Evolutionary conservation across 2,329 filamentous ascomycete species (phyloP), one percentile per base, ranked within the genome.

Genomic region (Fusarium sp.): DNA sequence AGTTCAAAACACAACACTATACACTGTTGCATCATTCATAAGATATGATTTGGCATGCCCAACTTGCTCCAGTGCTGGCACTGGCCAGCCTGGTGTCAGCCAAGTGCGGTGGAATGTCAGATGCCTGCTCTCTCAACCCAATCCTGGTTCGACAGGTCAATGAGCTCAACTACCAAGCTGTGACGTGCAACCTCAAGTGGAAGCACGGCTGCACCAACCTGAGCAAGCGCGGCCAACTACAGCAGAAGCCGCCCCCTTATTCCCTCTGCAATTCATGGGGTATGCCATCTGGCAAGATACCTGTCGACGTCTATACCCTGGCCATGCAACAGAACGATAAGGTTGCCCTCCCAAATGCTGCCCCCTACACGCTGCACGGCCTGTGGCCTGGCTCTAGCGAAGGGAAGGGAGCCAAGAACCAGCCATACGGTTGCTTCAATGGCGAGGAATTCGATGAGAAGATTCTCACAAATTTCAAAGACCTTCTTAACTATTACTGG

Each of bases 101-200:
- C 12, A 10, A 4, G 17, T 55, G 44, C 44, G n/a, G 19, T 7
- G 52, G 52, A 21, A 42, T 10, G n/a, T 56, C 45, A 15, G 52
- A 56, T 19, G 52, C 21, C 26, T 56, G 52, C 26, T 50, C 52
- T 20, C n/a, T 26, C 10, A 56, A 56, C 7, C 52, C 52, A 4
- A 28, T 42, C 11, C 15, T 9, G 1, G 12, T 43, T 1, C 47
- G 21, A 3, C 30, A 21, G 10, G 12, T 36, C 23, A 54, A 56
- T 3, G 3, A 12, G 0, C 7, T 12, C 10, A 56, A 56, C 48
- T 56, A 38, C 1, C 54, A 54, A 6, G 4, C 38, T 17, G 4
- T 15, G 0, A n/a, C 30, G 1, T 56, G 54, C 10, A 56, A 54
- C 9, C 28, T 54, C 17, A 56, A 54, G n/a, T 56, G 48, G 54